Evolutionary conservation across 2,329 filamentous ascomycete species (phyloP).

Genomic region (Calonectria pauciramosa): DNA sequence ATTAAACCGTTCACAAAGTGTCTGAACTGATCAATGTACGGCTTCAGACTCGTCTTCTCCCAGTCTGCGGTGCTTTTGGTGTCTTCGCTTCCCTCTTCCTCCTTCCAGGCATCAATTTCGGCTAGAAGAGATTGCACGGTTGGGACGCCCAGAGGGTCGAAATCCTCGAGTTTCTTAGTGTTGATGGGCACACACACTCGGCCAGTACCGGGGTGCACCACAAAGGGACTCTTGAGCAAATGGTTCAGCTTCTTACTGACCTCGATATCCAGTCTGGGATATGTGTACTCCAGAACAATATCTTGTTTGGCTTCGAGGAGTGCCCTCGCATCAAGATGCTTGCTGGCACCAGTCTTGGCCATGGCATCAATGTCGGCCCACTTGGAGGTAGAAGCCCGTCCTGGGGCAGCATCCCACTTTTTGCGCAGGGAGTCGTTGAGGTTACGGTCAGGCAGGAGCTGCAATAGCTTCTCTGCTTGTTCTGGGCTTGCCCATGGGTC

Average conservation of each 20-base stretch:
- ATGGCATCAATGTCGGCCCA: conserved; percentile 95
- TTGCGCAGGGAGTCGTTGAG: conserved; percentile 84
- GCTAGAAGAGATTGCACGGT: conserved; percentile 85
- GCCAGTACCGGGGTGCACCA: conserved; percentile 94
- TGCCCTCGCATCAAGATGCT: conserved; percentile 78
- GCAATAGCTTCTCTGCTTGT: conserved; percentile 82
- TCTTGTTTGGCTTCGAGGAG: conserved; percentile 94
- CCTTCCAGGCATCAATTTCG: conserved; percentile 89
- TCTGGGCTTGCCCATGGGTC: conserved; percentile 84
- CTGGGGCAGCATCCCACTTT: conserved; percentile 91
- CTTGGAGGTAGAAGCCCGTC: conserved; percentile 82
- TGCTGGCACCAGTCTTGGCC: conserved; percentile 81
- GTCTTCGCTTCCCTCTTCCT: conserved; percentile 56
- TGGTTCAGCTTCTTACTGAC: conserved; percentile 99
- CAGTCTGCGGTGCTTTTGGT: conserved; percentile 77
- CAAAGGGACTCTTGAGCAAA: conserved; percentile 96
- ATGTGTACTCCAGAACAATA: conserved; percentile 96
- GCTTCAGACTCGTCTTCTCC: conserved; percentile 96
- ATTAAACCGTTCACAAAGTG: conserved; percentile 83
- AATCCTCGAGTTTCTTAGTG: conserved; percentile 77
- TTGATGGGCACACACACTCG: conserved; percentile 97
- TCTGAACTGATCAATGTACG: conserved; percentile 91
- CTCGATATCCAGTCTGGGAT: conserved; percentile 95
- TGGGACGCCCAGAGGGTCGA: conserved; percentile 90
- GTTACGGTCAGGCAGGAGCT: conserved; percentile 84